These are phyloP conservation scores for Pilasporangium apinafurcum DNA, from an alignment of 352 stramenopile genomes.

Conservation along the genomic window DNA sequence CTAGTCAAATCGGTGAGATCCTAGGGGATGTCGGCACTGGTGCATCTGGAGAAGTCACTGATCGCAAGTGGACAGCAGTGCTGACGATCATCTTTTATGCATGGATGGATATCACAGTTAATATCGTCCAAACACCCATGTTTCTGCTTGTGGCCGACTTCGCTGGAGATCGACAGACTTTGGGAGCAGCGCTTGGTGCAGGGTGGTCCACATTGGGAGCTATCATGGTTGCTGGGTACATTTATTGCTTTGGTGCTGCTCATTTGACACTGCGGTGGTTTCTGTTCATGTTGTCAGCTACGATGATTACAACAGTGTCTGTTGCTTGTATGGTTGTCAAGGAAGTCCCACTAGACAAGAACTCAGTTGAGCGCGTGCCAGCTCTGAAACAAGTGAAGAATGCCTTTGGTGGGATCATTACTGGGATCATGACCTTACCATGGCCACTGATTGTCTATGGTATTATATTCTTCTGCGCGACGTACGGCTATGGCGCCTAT, in stretches of 20 bases:
- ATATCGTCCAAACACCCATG: slow-evolving; percentile 65
- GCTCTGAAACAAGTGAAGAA: background rate
- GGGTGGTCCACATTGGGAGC: slow-evolving; percentile 17
- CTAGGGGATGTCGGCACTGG: slow-evolving; percentile 25
- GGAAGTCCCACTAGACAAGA: slow-evolving; percentile 6
- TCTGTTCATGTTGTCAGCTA: slow-evolving; percentile 18
- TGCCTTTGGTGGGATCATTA: slow-evolving; percentile 3
- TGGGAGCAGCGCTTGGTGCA: slow-evolving; percentile 13
- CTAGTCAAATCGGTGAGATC: slow-evolving; percentile 9
- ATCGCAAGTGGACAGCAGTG: slow-evolving; percentile 37
- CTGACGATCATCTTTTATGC: slow-evolving; percentile 74
- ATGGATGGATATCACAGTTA: slow-evolving; percentile 82
- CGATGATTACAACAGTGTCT: slow-evolving; percentile 19
- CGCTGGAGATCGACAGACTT: slow-evolving; percentile 35
- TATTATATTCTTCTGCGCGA: slow-evolving; percentile 32
- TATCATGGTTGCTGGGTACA: slow-evolving; percentile 24
- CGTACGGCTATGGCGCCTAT: slow-evolving; percentile 48
- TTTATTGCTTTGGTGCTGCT: slow-evolving; percentile 19
- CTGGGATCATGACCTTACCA: slow-evolving; percentile 4
- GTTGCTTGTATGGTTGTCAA: slow-evolving; percentile 9
- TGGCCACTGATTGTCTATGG: slow-evolving; percentile 33
- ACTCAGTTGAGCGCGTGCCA: background rate
- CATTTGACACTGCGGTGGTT: slow-evolving; percentile 17
- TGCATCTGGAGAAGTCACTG: background rate
- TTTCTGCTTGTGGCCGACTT: slow-evolving; percentile 75